Percentiles rank a stretch among this genome's conserved stretches.
Conservation (phyloP, 345 rosid species). For the Combretum micranthum region DNA sequence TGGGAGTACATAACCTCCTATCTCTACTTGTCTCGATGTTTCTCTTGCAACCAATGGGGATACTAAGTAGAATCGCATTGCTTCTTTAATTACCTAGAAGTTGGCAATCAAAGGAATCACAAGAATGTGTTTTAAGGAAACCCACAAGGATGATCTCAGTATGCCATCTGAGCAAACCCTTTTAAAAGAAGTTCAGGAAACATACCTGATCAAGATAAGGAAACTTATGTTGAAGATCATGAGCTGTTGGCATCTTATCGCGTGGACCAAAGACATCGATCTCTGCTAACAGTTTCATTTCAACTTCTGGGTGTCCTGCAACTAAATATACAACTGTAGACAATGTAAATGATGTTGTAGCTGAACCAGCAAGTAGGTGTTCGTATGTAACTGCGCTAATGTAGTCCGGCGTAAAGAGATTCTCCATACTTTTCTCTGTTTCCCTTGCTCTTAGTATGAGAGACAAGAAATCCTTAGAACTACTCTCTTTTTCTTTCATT, state of each 20-base stretch:
- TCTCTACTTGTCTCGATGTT: slow-evolving; percentile 67
- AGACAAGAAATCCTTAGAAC: slow-evolving; percentile 74
- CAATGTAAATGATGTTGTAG: slow-evolving; percentile 76
- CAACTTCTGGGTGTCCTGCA: slow-evolving; percentile 64
- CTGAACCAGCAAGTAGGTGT: slow-evolving; percentile 91
- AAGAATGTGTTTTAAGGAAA: too few species aligned
- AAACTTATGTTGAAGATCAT: slow-evolving; percentile 60
- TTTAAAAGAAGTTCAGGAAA: background rate
- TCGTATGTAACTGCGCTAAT: slow-evolving; percentile 84
- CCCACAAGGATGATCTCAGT: too few species aligned
- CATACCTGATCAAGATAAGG: slow-evolving; percentile 82
- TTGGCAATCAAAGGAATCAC: background rate
- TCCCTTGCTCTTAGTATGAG: slow-evolving; percentile 64
- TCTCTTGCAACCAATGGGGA: slow-evolving; percentile 86
- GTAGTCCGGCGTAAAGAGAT: slow-evolving; percentile 58
- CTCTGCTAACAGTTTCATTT: slow-evolving; percentile 59
- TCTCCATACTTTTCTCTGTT: slow-evolving; percentile 36
- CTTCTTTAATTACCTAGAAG: slow-evolving; percentile 73
- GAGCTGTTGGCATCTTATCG: slow-evolving; percentile 48
- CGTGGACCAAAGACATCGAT: slow-evolving; percentile 60
- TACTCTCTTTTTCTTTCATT: slow-evolving; percentile 37
- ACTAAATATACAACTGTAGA: slow-evolving; percentile 67
- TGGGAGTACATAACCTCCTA: slow-evolving; percentile 80
- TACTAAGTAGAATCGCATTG: slow-evolving; percentile 75
- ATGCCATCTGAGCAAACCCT: background rate